Evolutionary conservation across 805 yeast species (phyloP).

Genomic region (Candida quercuum): DNA sequence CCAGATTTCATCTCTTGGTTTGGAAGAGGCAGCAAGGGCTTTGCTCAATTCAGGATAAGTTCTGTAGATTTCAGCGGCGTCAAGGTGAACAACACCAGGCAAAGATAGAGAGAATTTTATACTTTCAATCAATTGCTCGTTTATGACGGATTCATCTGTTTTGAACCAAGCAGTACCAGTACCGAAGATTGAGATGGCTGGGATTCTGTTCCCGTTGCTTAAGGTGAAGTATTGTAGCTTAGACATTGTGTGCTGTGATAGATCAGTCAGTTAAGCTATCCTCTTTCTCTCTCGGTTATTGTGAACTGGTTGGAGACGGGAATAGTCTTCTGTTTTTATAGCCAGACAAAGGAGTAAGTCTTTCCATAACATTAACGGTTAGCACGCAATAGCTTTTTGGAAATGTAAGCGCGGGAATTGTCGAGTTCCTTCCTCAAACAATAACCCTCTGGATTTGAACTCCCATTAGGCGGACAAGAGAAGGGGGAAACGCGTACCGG

Average conservation of each 20-base stretch:
- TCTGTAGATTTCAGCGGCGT: conserved; percentile 52
- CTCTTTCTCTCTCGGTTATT: background rate
- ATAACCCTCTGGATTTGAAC: too few species aligned
- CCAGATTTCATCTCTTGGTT: conserved; percentile 45
- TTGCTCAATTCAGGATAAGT: conserved; percentile 49
- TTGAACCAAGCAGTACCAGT: conserved; percentile 57
- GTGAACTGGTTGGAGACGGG: too few species aligned
- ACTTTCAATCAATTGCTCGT: conserved; percentile 28
- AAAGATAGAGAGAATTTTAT: conserved; percentile 27
- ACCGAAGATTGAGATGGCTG: conserved; percentile 49
- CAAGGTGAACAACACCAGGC: conserved; percentile 51
- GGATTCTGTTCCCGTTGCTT: conserved; percentile 34
- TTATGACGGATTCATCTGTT: conserved; percentile 22
- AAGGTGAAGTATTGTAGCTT: conserved; percentile 18
- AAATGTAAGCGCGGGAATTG: too few species aligned
- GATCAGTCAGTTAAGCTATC: conserved; percentile 9
- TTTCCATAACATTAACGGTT: too few species aligned
- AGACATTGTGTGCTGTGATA: conserved; percentile 3
- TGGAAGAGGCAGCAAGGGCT: conserved; percentile 36
- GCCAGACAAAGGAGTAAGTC: too few species aligned
- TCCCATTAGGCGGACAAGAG: too few species aligned
- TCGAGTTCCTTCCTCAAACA: too few species aligned
- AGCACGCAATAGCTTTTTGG: too few species aligned
- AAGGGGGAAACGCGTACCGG: too few species aligned
- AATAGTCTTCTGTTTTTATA: too few species aligned